Conservation (phyloP, 768 basidiomycete genomes). For the Kwoniella pini region DNA sequence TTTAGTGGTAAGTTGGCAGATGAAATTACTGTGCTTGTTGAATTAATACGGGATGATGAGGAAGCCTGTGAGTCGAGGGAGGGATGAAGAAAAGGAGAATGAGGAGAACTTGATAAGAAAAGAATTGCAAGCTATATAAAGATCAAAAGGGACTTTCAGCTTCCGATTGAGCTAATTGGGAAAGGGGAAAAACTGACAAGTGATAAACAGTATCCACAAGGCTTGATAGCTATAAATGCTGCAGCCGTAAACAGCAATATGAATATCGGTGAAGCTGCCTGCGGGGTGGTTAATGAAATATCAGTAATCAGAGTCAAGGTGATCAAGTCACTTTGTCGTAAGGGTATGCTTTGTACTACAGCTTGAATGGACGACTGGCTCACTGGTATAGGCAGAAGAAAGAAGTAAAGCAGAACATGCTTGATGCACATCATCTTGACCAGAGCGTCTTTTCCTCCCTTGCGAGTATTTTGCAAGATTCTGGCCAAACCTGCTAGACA, state of each 20-base stretch:
- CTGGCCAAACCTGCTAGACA: too few relatives aligned
- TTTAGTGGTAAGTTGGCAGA: slow-evolving; percentile 12
- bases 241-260: slow-evolving; percentile 19
- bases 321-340: too few relatives aligned
- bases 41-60: not conserved
- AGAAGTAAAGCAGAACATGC: slow-evolving; percentile 26
- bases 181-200: slow-evolving; percentile 29
- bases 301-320: too few relatives aligned
- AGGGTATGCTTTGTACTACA: too few relatives aligned
- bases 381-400: slow-evolving; percentile 33
- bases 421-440: slow-evolving; percentile 34
- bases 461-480: too few relatives aligned
- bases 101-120: slow-evolving; percentile 12
- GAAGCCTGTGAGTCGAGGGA: slow-evolving; percentile 7
- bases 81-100: slow-evolving; percentile 14
- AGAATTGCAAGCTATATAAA: slow-evolving; percentile 19
- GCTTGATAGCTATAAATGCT: slow-evolving; percentile 24
- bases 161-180: too few relatives aligned
- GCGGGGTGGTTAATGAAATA: too few relatives aligned
- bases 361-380: too few relatives aligned
- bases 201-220: slow-evolving; percentile 36
- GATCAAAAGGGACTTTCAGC: not conserved
- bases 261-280: slow-evolving; percentile 37
- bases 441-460: too few relatives aligned
- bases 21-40: not conserved